Evolutionary conservation across 2,329 filamentous ascomycete species (phyloP), one percentile per base, ranked within the genome.

Genomic region (Colletotrichum coccodes): DNA sequence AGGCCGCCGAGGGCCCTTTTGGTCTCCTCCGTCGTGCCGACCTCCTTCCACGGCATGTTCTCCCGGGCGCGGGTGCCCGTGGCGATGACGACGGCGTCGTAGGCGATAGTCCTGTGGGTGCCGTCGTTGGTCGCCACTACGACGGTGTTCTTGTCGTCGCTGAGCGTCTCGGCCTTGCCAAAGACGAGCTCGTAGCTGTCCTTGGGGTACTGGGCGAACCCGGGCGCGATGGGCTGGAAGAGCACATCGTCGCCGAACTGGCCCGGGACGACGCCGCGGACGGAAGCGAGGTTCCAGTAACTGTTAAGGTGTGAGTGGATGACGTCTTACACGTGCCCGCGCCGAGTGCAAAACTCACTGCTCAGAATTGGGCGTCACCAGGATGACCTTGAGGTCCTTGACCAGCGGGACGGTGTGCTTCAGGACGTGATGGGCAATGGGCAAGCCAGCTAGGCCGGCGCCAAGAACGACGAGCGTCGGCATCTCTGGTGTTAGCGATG

Each of bases 201-300:
- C 1, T 74, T 60, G 4, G 83, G 76, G 70, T 88, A 87, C 42
- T 81, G 79, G 18, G 79, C 76, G 60, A 89, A 83, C 0, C 80
- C 82, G 0, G 79, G 74, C 49, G 78, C 76, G 61, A 89, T 83
- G 9, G 86, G 82, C 47, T 78, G 72, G 74, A 85, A 83, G 57
- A 87, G 79, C 65, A 84, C 76, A 6, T 84, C 80, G 68, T 87
- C 84, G 18, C 80, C 78, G 62, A 87, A 76, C 38, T 80, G 75
- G 32, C 81, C 83, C 1, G 86, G 85, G 26, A 88, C 79, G 44
- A 88, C 80, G 71, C 84, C 85, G 42, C 86, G 85, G n/a, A 86
- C 83, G 2, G 86, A 83, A 1, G 86, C 86, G 7, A 89, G 70
- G 72, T 87, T 88, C 86, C 85, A 88, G 78, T 82, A 88, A 72